Conservation (phyloP, 2,329 filamentous ascomycete genomes). For the Ophiostoma australiae region DNA sequence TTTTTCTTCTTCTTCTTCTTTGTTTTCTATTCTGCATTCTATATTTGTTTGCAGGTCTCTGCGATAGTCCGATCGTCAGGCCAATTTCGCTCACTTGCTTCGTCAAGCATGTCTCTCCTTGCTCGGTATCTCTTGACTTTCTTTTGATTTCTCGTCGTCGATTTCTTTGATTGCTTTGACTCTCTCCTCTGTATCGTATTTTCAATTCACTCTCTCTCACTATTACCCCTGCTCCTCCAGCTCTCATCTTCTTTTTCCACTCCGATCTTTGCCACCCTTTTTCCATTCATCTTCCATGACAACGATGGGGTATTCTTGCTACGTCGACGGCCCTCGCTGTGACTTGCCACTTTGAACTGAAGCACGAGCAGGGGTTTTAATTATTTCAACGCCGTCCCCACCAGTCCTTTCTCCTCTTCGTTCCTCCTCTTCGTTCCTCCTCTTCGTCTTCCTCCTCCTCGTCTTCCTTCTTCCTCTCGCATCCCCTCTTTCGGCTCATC, state of each 20-base stretch:
- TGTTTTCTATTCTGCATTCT: neutral
- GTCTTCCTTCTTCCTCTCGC: too few species aligned
- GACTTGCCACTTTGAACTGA: neutral
- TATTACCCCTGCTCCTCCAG: too few species aligned
- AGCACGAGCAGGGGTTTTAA: conserved; percentile 12
- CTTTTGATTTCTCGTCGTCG: neutral
- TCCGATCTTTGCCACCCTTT: conserved; percentile 1
- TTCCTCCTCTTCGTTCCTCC: neutral
- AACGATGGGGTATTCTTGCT: conserved; percentile 4
- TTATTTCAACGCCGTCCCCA: conserved; percentile 5
- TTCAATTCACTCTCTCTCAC: too few species aligned
- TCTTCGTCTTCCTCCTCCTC: neutral
- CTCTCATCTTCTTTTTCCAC: neutral
- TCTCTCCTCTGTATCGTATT: neutral
- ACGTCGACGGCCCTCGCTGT: neutral
- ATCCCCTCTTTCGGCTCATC: neutral
- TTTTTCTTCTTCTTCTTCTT: too few species aligned
- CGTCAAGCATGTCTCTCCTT: conserved; percentile 7
- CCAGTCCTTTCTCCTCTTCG: neutral
- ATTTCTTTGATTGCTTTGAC: neutral
- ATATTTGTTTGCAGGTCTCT: neutral
- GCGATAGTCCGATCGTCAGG: neutral
- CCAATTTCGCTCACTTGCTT: conserved; percentile 2
- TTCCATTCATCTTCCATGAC: conserved; percentile 4
- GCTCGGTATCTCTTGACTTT: neutral